Evolutionary conservation across 2,329 filamentous ascomycete species (phyloP), one percentile per base, ranked within the genome.

Genomic region (Ciborinia camelliae): DNA sequence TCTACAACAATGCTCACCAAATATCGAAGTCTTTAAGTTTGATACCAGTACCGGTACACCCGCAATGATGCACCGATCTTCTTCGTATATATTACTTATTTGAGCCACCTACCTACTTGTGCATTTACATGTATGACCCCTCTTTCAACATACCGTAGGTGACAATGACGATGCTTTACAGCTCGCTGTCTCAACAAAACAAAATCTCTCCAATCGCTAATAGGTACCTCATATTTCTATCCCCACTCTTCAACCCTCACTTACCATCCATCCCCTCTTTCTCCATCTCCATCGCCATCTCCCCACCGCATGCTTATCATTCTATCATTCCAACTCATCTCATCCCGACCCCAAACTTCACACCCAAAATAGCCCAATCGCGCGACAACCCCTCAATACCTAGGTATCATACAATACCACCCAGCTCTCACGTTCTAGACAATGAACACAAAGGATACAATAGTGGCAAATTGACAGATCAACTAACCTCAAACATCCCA

Each of bases 171-270:
- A 39, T 39, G 52, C n/a, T 28, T 54, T 54, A 35, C 35, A 14
- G 39, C 52, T 54, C n/a, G 32, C 32, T 8, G 39, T 54, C 52
- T 54, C 52, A 54, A 54, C 52, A 54, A 54, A 54, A 39, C 35
- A 26, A 18, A 23, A 28, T 54, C 23, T 54, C 35, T 12, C 35
- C 52, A 54, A 39, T 39, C 15, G 23, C n/a, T 18, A 2, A 2
- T n/a, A n/a, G n/a, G n/a, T n/a, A n/a, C n/a, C 32, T 54, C 7
- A 26, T n/a, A 39, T 20, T 18, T 54, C n/a, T 32, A 18, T 35
- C 20, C 32, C 39, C 26, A 43, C 15, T 39, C 20, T 48, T 8
- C 8, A 37, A 32, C 26, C 37, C 28, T 32, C 23, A 15, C 20
- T n/a, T n/a, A n/a, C n/a, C n/a, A n/a, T n/a, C n/a, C n/a, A 41